Conservation (phyloP, 768 basidiomycete genomes). For the Polyporus arcularius region DNA sequence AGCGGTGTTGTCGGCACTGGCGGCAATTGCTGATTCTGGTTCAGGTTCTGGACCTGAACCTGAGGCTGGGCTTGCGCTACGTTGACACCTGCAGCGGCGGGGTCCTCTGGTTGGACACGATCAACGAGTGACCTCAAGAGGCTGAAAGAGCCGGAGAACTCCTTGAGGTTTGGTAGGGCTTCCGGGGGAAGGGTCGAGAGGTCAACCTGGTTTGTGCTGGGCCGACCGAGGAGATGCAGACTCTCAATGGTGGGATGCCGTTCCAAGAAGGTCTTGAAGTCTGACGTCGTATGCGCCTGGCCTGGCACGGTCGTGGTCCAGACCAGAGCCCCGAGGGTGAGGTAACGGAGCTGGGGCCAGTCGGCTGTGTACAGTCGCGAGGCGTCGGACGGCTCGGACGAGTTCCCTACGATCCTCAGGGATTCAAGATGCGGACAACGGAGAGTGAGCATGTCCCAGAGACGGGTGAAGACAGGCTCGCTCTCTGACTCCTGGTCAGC, state of each 20-base stretch:
- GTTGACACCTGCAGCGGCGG: not conserved
- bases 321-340: conserved; percentile 66
- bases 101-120: conserved; percentile 10
- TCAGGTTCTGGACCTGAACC: conserved; percentile 8
- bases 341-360: conserved; percentile 65
- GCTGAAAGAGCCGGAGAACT: conserved; percentile 66
- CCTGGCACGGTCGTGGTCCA: conserved; percentile 47
- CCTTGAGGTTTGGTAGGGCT: conserved; percentile 50
- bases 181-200: conserved; percentile 48
- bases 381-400: conserved; percentile 53
- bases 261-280: conserved; percentile 70
- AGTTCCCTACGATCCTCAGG: conserved; percentile 55
- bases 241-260: conserved; percentile 52
- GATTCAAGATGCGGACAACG: conserved; percentile 69
- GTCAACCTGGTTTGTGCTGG: conserved; percentile 48
- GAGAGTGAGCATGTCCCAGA: conserved; percentile 73
- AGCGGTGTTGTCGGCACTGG: conserved; percentile 34
- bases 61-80: not conserved
- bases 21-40: conserved; percentile 10
- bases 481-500: conserved; percentile 37
- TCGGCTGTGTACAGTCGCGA: conserved; percentile 57
- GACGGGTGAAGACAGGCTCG: conserved; percentile 50
- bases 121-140: conserved; percentile 63
- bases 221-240: conserved; percentile 35
- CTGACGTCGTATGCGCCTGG: conserved; percentile 44